A percentile compares a stretch with the other conserved stretches of the same genome.
Evolutionary conservation across 163 green algal species (phyloP).

Genomic region (Scenedesmus sp.): DNA sequence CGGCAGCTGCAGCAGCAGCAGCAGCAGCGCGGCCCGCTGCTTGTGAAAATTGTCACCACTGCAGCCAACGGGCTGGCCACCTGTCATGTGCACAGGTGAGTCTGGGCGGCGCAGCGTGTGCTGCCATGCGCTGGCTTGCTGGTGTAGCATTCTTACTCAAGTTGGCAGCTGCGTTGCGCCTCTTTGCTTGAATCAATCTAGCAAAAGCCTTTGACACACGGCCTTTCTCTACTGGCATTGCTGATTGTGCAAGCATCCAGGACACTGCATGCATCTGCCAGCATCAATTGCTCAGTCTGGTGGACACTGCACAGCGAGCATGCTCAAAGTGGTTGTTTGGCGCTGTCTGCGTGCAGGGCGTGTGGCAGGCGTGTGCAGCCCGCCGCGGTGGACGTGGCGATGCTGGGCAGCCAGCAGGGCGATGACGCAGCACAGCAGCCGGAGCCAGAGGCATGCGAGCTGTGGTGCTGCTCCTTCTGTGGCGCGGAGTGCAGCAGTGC

Average conservation of each 20-base stretch:
- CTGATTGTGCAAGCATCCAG: not conserved
- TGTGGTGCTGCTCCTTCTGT: constrained; percentile 35
- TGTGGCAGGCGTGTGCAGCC: not conserved
- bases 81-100: constrained; percentile 6
- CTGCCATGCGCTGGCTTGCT: not conserved
- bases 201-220: no score
- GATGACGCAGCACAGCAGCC: not conserved
- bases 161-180: no score
- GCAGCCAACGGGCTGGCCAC: no score
- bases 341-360: not conserved
- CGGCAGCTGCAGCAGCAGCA: constrained; percentile 22
- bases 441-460: not conserved
- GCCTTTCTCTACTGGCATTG: not conserved
- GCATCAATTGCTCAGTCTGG: not conserved
- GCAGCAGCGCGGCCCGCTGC: not conserved
- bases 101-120: not conserved
- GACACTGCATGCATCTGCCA: not conserved
- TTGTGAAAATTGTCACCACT: not conserved
- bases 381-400: not conserved
- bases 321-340: no score
- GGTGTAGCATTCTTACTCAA: no score
- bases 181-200: no score
- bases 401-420: not conserved
- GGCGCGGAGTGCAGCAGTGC: constrained; percentile 5
- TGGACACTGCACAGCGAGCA: no score